phyloP scores from a whole-genome alignment of 768 basidiomycete genomes.

The button mushroom (Agaricus bisporus) region DNA sequence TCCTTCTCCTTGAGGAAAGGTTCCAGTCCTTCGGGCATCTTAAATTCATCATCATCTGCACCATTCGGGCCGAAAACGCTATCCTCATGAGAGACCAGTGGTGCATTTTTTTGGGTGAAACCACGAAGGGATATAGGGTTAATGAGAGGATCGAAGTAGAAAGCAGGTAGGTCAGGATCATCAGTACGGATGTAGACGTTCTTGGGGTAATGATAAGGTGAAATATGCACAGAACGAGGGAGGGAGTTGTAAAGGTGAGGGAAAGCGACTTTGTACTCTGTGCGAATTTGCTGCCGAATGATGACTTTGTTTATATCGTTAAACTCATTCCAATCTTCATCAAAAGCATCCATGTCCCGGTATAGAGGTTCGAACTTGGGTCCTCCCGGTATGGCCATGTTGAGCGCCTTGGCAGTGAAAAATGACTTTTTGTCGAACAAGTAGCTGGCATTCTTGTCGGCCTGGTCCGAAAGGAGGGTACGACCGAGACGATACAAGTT shows the following conservation, averaged over 20 bases:
- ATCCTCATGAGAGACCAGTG: conserved; percentile 85
- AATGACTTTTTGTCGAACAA: conserved; percentile 97
- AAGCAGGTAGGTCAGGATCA: conserved; percentile 97
- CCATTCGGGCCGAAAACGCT: conserved; percentile 86
- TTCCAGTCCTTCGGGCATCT: conserved; percentile 67
- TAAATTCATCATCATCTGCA: conserved; percentile 82
- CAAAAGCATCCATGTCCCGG: conserved; percentile 94
- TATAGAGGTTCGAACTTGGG: conserved; percentile 98
- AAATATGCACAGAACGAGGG: conserved; percentile 89
- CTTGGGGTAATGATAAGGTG: conserved; percentile 89
- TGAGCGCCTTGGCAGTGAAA: conserved; percentile 96
- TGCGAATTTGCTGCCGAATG: conserved; percentile 96
- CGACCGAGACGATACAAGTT: conserved; percentile 94
- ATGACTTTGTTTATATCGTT: conserved; percentile 99
- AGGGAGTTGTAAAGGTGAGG: conserved; percentile 98
- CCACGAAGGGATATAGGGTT: conserved; percentile 95
- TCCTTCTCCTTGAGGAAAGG: conserved; percentile 80
- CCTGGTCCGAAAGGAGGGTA: conserved; percentile 88
- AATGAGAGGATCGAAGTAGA: conserved; percentile 98
- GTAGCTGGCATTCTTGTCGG: conserved; percentile 87
- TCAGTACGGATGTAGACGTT: conserved; percentile 99
- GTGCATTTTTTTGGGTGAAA: conserved; percentile 73
- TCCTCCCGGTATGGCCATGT: conserved; percentile 96
- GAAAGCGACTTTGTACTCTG: conserved; percentile 99
- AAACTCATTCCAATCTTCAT: conserved; percentile 99